Evolutionary conservation across 345 rosid genomes (phyloP).

Genomic region (Salix arbutifolia): DNA sequence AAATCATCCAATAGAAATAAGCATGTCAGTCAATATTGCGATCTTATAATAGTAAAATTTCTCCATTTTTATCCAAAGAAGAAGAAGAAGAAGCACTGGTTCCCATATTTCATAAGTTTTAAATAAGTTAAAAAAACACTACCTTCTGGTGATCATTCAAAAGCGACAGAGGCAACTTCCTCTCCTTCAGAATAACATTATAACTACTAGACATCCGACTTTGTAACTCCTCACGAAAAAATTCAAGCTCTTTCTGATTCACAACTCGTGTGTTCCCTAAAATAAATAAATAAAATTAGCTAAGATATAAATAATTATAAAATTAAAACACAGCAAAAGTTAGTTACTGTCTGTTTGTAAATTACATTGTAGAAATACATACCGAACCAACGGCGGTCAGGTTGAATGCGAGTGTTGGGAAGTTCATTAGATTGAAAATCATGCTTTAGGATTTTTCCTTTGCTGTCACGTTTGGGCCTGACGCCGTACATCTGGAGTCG

Average conservation of each 20-base stretch:
- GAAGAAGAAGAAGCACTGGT: no score
- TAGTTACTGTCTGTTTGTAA: neutral
- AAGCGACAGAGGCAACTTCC: constrained; percentile 74
- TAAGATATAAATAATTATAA: neutral
- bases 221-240: constrained; percentile 70
- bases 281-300: neutral
- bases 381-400: constrained; percentile 93
- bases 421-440: constrained; percentile 72
- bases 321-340: neutral
- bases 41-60: no score
- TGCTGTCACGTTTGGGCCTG: constrained; percentile 51
- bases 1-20: no score
- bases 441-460: constrained; percentile 59
- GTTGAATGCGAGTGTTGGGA: constrained; percentile 73
- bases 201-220: constrained; percentile 58
- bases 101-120: no score
- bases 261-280: constrained; percentile 77
- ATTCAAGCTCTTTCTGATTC: constrained; percentile 68
- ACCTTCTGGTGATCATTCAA: constrained; percentile 78
- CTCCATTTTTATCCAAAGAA: no score
- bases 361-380: neutral
- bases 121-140: neutral
- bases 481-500: constrained; percentile 82
- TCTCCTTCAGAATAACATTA: constrained; percentile 76
- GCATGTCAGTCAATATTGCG: no score